Conservation (phyloP, 164 flowering plant species). For the Sedum album region DNA sequence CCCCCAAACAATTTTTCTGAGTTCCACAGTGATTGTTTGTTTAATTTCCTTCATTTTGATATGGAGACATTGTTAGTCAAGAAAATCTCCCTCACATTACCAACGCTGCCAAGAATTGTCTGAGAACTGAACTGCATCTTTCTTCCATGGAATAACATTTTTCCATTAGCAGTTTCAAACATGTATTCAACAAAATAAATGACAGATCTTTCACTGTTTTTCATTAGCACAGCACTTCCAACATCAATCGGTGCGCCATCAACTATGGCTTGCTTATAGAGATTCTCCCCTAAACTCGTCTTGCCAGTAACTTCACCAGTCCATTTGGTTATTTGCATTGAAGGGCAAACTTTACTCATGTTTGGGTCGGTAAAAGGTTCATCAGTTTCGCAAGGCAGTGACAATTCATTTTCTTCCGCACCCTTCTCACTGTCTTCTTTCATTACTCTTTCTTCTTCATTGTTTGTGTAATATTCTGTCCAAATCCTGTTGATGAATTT, state of each 20-base stretch:
- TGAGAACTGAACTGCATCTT: slow-evolving; percentile 48
- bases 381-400: no score
- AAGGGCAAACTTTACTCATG: slow-evolving; percentile 16
- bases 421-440: no score
- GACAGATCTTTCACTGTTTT: slow-evolving; percentile 30
- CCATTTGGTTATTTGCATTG: slow-evolving; percentile 50
- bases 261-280: slow-evolving; percentile 49
- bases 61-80: slow-evolving; percentile 28
- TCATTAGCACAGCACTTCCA: slow-evolving; percentile 50
- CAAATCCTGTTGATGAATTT: no score
- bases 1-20: slow-evolving; percentile 65
- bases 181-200: slow-evolving; percentile 76
- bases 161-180: slow-evolving; percentile 53
- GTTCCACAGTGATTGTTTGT: slow-evolving; percentile 35
- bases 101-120: slow-evolving; percentile 74
- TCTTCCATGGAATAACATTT: slow-evolving; percentile 74
- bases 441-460: no score
- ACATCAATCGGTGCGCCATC: slow-evolving; percentile 44
- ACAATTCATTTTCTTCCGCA: no score
- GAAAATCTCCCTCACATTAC: slow-evolving; percentile 60
- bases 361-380: not conserved
- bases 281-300: slow-evolving; percentile 35
- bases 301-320: slow-evolving; percentile 49
- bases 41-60: slow-evolving; percentile 48
- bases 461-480: no score